phyloP scores from a whole-genome alignment of 257 asterid genomes.

The Nicotiana attenuata region DNA sequence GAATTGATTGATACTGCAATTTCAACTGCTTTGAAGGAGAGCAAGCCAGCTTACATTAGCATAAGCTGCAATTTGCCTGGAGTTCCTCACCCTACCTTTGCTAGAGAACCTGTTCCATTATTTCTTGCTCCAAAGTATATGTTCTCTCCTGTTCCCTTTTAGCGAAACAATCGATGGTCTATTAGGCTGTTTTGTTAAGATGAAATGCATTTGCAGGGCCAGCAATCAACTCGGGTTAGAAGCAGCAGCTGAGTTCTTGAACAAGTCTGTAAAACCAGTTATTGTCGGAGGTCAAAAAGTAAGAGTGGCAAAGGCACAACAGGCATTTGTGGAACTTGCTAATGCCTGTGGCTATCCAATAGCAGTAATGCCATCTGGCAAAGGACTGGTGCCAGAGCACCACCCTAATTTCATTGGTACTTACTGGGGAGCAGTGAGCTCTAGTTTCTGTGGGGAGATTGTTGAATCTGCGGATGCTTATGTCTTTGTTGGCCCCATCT shows the following conservation, averaged over 20 bases:
- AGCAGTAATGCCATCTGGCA: slow-evolving; percentile 32
- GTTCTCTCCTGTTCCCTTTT: background rate
- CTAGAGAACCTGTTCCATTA: slow-evolving; percentile 29
- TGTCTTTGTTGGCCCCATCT: slow-evolving; percentile 32
- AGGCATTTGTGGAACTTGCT: slow-evolving; percentile 27
- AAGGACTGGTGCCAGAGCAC: slow-evolving; percentile 30
- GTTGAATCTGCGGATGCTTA: slow-evolving; percentile 36
- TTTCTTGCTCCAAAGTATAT: slow-evolving; percentile 27
- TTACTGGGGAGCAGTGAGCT: slow-evolving; percentile 36
- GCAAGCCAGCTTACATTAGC: slow-evolving; percentile 35
- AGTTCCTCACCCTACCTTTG: slow-evolving; percentile 29
- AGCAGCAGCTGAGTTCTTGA: slow-evolving; percentile 27
- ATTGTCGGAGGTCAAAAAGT: slow-evolving; percentile 30
- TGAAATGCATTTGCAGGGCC: slow-evolving; percentile 15
- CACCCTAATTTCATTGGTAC: slow-evolving; percentile 31
- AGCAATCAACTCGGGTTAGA: slow-evolving; percentile 31
- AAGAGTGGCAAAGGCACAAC: slow-evolving; percentile 24
- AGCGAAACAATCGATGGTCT: background rate
- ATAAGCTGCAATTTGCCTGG: slow-evolving; percentile 27
- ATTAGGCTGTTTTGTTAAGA: background rate
- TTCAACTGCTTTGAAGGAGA: slow-evolving; percentile 30
- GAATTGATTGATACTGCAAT: slow-evolving; percentile 34
- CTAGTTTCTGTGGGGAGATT: slow-evolving; percentile 29
- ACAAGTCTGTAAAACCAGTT: slow-evolving; percentile 30
- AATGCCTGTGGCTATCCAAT: slow-evolving; percentile 23